Base-by-base conservation (phyloP, 176 grass and related monocot genomes). In the Thinopyrum elongatum region DNA sequence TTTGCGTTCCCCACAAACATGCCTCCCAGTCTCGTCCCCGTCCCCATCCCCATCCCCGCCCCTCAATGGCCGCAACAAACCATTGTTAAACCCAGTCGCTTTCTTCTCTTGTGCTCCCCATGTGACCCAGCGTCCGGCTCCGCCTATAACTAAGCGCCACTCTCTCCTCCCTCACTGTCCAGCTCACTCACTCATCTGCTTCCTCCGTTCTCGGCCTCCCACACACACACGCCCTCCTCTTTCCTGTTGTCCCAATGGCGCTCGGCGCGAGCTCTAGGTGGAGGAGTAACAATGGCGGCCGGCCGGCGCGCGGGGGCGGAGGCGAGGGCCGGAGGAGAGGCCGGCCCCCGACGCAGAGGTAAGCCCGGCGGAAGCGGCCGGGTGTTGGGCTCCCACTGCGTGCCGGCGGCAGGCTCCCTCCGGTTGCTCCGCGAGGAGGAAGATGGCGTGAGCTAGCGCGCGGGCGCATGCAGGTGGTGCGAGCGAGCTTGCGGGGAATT, bases 1-100 rank as follows among this genome's bases (percentile, higher is more conserved):
- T 92, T 88, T 88, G 82, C 87, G 78, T 95, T 86, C 75, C 90
- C 93, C 87, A 92, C 87, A 88, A 84, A 88, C 93, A 88, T 88
- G 93, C 93, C 60, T 66, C 75, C 90, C 85, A 83, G 84, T 21
- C 12, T 11, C 42, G 3, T 12, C 11, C 88, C 70, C 51, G 6
- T 53, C 49, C 49, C 49, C 49, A 6, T 53, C 49, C 49, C 49
- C 8, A 23, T 69, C 73, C 73, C 63, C 58, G 73, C 74, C 8
- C 27, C 71, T 74, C 72, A 22, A 58, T 58, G 53, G 53, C 53
- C 53, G 53, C 53, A 58, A 9, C 49, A 74, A 33, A 15, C 62
- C 82, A 57, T 91, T 85, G 89, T 81, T 91, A 88, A 88, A 76
- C 73, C 66, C 42, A 7, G 12, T 10, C 28, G 19, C 85, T 84